Conservation (phyloP, 768 basidiomycete species). For the Lactarius sp. region DNA sequence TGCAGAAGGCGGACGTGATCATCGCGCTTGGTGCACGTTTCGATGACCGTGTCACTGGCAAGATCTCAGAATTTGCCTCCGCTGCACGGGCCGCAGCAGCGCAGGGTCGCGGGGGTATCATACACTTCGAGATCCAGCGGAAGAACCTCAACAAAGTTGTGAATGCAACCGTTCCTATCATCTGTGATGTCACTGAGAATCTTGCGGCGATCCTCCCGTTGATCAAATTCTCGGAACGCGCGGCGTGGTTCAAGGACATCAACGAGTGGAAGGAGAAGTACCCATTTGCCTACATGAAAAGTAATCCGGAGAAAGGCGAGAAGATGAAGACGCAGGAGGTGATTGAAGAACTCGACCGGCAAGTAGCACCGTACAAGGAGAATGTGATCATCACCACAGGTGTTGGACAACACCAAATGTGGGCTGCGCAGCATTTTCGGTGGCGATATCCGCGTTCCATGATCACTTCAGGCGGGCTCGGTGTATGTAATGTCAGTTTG, state of each 20-base stretch:
- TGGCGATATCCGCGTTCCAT: constrained; percentile 85
- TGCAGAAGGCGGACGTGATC: no score
- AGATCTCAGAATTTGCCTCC: no score
- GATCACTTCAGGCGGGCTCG: constrained; percentile 92
- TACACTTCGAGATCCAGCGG: constrained; percentile 97
- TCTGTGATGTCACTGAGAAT: constrained; percentile 89
- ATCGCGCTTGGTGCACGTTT: no score
- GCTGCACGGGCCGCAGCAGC: constrained; percentile 38
- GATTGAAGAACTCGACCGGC: constrained; percentile 83
- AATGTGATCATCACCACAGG: constrained; percentile 88
- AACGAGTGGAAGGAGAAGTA: constrained; percentile 78
- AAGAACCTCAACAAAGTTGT: constrained; percentile 99
- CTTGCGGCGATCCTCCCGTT: constrained; percentile 76
- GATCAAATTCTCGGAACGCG: constrained; percentile 58
- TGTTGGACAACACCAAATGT: constrained; percentile 99
- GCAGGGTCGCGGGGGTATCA: constrained; percentile 89
- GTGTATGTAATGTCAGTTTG: constrained; percentile 47
- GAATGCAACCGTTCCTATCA: constrained; percentile 86
- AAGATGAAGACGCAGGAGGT: constrained; percentile 96
- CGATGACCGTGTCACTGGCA: no score
- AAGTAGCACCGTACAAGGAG: constrained; percentile 75
- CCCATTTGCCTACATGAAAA: constrained; percentile 83
- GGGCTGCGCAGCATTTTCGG: constrained; percentile 92
- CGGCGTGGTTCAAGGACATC: constrained; percentile 81
- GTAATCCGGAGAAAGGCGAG: constrained; percentile 44